Conservation (phyloP, 805 yeast species). For the Cyberlindnera nakhonratchasimensis region DNA sequence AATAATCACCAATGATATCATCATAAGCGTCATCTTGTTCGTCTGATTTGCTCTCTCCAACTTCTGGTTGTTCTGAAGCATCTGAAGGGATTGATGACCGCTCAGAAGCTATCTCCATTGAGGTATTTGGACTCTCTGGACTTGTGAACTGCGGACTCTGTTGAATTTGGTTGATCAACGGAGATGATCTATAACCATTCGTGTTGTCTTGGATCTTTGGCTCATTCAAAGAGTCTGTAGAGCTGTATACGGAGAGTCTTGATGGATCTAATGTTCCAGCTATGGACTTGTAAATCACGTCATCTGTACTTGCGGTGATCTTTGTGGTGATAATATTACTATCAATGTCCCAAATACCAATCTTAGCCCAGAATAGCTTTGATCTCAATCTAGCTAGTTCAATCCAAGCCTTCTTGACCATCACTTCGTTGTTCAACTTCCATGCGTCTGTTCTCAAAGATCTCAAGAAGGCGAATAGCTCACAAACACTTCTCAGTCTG, state of each 20-base stretch:
- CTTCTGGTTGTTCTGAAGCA: neutral
- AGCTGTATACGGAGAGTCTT: conserved; percentile 9
- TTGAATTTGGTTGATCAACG: conserved; percentile 14
- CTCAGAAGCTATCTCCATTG: conserved; percentile 2
- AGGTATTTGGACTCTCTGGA: conserved; percentile 1
- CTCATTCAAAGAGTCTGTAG: conserved; percentile 18
- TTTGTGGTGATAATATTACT: conserved; percentile 32
- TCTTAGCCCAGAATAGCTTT: conserved; percentile 77
- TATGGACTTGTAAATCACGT: conserved; percentile 15
- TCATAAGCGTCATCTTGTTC: conserved; percentile 11
- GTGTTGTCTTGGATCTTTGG: conserved; percentile 1
- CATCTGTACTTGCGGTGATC: conserved; percentile 27
- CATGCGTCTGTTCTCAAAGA: conserved; percentile 55
- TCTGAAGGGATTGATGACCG: conserved; percentile 1
- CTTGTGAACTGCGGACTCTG: conserved; percentile 3
- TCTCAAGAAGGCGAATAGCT: conserved; percentile 73
- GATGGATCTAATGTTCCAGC: conserved; percentile 8
- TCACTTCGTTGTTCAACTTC: conserved; percentile 46
- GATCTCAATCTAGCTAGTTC: conserved; percentile 62
- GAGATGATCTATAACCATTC: conserved; percentile 17
- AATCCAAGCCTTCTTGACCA: conserved; percentile 55
- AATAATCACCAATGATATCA: conserved; percentile 19
- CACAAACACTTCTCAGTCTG: conserved; percentile 78
- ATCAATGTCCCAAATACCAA: conserved; percentile 71
- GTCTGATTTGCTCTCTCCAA: conserved; percentile 3